Conservation (phyloP, 2,329 filamentous ascomycete species). For the Scleromitrula shiraiana region DNA sequence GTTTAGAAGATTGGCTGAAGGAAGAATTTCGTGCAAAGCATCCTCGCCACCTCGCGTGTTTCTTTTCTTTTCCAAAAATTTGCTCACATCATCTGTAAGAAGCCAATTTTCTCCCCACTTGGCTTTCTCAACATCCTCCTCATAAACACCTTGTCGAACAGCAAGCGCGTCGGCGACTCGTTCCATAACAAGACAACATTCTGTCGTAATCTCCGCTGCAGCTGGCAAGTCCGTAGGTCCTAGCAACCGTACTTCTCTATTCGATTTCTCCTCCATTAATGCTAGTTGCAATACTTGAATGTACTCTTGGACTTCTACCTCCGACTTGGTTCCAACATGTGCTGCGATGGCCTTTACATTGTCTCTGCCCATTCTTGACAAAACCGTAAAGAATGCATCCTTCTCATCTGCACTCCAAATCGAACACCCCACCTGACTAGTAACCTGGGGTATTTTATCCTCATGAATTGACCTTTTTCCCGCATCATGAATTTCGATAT, state of each 20-base stretch:
- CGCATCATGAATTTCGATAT: conserved; percentile 50
- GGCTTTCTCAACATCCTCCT: conserved; percentile 50
- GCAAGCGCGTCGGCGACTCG: conserved; percentile 58
- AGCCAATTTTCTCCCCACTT: conserved; percentile 60
- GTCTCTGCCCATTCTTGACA: conserved; percentile 56
- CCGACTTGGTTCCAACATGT: conserved; percentile 62
- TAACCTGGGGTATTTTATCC: conserved; percentile 27
- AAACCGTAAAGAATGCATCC: conserved; percentile 54
- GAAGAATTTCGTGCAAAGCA: conserved; percentile 31
- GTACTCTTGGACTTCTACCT: conserved; percentile 66
- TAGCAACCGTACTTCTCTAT: conserved; percentile 29
- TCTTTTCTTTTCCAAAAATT: conserved; percentile 17
- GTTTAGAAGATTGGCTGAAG: conserved; percentile 50
- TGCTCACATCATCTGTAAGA: conserved; percentile 37
- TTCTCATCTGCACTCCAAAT: conserved; percentile 69
- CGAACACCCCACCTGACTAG: conserved; percentile 59
- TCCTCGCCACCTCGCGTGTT: conserved; percentile 19
- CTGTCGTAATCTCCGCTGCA: conserved; percentile 61
- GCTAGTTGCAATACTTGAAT: conserved; percentile 49
- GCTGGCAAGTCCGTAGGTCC: conserved; percentile 55
- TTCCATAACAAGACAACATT: conserved; percentile 60
- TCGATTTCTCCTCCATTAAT: conserved; percentile 27
- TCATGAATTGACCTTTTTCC: conserved; percentile 27
- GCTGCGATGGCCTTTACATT: conserved; percentile 54
- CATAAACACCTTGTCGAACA: conserved; percentile 53